Conservation (phyloP, 345 rosid genomes). For the Populus euphratica region DNA sequence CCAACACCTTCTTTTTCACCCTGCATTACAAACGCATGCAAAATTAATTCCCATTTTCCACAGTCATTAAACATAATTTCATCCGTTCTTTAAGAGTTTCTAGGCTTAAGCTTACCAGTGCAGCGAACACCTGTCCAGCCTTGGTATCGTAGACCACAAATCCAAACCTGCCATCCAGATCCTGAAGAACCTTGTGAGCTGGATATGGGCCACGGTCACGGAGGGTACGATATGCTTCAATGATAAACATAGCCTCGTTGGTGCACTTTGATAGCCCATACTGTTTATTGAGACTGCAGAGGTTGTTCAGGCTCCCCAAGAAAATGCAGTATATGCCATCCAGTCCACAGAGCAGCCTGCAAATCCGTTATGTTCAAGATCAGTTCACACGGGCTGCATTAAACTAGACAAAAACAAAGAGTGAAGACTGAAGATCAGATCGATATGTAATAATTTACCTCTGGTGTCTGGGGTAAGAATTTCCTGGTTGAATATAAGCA, state of each 20-base stretch:
- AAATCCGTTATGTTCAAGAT: background rate
- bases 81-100: background rate
- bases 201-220: slow-evolving; percentile 97
- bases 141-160: slow-evolving; percentile 81
- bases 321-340: slow-evolving; percentile 81
- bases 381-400: background rate
- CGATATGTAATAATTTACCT: slow-evolving; percentile 35
- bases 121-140: slow-evolving; percentile 66
- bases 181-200: slow-evolving; percentile 83
- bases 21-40: slow-evolving; percentile 22
- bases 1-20: slow-evolving; percentile 69
- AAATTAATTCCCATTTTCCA: background rate
- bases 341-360: slow-evolving; percentile 75
- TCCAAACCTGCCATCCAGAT: slow-evolving; percentile 80
- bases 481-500: slow-evolving; percentile 49
- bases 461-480: slow-evolving; percentile 32
- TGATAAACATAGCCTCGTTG: slow-evolving; percentile 78
- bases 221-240: slow-evolving; percentile 79
- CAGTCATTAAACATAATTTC: background rate
- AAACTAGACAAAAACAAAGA: background rate
- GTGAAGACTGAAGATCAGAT: background rate
- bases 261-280: slow-evolving; percentile 70
- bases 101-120: slow-evolving; percentile 47
- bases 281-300: slow-evolving; percentile 55
- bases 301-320: slow-evolving; percentile 66